These are phyloP conservation scores for Hericium alpestre DNA, from an alignment of 768 basidiomycete genomes.

Conservation along the genomic window DNA sequence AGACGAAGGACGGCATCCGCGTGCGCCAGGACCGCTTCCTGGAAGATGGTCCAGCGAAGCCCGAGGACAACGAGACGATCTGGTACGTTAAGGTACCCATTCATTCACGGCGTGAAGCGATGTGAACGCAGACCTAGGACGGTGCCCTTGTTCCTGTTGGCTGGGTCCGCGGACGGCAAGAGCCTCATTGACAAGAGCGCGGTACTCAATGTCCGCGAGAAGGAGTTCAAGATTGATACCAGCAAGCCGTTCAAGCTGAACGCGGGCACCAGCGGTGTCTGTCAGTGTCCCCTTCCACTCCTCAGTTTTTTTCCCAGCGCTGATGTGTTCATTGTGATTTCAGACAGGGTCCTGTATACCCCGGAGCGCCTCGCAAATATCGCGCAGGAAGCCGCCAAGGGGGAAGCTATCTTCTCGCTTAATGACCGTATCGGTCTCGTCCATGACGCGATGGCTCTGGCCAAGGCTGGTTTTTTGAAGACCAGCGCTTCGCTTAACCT, in stretches of 20 bases:
- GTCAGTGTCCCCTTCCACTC: constrained; percentile 35
- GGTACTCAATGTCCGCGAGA: constrained; percentile 61
- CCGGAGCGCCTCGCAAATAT: constrained; percentile 70
- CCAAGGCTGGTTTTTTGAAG: constrained; percentile 69
- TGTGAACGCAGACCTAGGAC: constrained; percentile 37
- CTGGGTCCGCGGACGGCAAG: constrained; percentile 50
- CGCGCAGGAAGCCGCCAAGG: constrained; percentile 66
- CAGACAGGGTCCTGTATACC: constrained; percentile 81
- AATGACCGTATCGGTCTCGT: constrained; percentile 87
- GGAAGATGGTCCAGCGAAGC: constrained; percentile 67
- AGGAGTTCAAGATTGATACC: constrained; percentile 60
- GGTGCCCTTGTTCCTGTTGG: constrained; percentile 67
- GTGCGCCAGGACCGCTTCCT: constrained; percentile 90
- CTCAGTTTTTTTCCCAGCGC: background rate
- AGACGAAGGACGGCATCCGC: constrained; percentile 57
- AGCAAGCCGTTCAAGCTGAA: constrained; percentile 82
- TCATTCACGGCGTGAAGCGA: background rate
- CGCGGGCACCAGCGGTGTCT: constrained; percentile 80
- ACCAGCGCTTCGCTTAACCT: constrained; percentile 71
- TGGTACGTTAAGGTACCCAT: constrained; percentile 38
- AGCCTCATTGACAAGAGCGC: constrained; percentile 45
- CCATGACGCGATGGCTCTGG: constrained; percentile 69
- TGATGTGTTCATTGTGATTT: constrained; percentile 4
- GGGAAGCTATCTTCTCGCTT: constrained; percentile 55
- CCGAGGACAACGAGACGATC: constrained; percentile 77